These are phyloP conservation scores for Citrullus colocynthis DNA, from an alignment of 306 rosid species.

Conservation along the genomic window DNA sequence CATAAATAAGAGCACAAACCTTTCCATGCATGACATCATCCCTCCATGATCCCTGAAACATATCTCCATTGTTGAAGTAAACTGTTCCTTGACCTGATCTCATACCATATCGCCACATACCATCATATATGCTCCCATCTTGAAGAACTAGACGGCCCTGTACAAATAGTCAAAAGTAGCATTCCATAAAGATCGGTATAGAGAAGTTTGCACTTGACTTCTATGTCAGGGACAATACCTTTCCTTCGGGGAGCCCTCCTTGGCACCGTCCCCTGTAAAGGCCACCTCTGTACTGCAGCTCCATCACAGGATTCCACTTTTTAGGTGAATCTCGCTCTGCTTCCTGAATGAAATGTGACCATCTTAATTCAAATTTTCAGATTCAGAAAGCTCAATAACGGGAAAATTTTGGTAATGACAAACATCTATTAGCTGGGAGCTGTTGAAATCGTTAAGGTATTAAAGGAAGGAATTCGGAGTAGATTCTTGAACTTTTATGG, in stretches of 20 bases:
- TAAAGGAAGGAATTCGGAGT: background rate
- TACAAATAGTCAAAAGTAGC: slow-evolving; percentile 9
- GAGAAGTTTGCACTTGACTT: background rate
- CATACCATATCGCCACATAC: slow-evolving; percentile 83
- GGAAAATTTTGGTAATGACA: background rate
- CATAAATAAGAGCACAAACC: slow-evolving; percentile 30
- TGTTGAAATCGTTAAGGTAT: background rate
- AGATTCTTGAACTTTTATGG: background rate
- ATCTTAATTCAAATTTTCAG: slow-evolving; percentile 11
- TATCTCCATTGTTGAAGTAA: slow-evolving; percentile 81
- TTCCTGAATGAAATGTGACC: slow-evolving; percentile 37
- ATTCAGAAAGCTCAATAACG: slow-evolving; percentile 2
- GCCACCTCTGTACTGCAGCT: slow-evolving; percentile 87
- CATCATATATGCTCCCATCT: slow-evolving; percentile 92
- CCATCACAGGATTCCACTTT: slow-evolving; percentile 78
- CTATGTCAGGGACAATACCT: slow-evolving; percentile 30
- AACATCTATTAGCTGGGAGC: background rate
- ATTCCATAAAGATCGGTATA: background rate
- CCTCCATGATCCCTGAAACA: slow-evolving; percentile 96
- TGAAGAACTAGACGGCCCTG: slow-evolving; percentile 73
- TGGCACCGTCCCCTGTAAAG: slow-evolving; percentile 78
- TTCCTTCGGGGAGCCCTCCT: slow-evolving; percentile 98
- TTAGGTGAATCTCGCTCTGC: slow-evolving; percentile 82
- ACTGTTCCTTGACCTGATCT: slow-evolving; percentile 83
- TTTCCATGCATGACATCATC: slow-evolving; percentile 95